Percentiles rank a stretch among this genome's conserved stretches.
phyloP scores from a whole-genome alignment of 495 filamentous ascomycete genomes.

The Tuber brumale region DNA sequence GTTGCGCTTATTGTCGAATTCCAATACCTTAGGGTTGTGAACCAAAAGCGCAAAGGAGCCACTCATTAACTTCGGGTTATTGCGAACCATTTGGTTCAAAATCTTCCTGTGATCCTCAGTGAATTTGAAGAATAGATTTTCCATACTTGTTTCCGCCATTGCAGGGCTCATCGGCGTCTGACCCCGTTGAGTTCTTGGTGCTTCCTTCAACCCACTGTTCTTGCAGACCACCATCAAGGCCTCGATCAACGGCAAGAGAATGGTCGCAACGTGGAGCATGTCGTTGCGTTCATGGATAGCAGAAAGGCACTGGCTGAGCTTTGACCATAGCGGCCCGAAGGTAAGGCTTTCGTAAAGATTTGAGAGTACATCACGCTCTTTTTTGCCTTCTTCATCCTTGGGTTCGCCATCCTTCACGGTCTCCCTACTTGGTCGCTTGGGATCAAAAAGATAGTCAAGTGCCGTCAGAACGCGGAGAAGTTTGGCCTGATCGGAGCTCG shows the following conservation, averaged over 20 bases:
- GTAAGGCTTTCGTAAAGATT: conserved; percentile 83
- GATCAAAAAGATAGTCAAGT: conserved; percentile 90
- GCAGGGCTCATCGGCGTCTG: conserved; percentile 51
- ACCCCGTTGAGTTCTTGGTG: conserved; percentile 49
- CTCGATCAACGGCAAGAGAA: conserved; percentile 87
- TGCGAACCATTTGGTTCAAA: conserved; percentile 92
- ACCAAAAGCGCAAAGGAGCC: conserved; percentile 91
- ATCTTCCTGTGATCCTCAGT: conserved; percentile 98
- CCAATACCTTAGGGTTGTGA: conserved; percentile 96
- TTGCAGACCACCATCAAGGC: conserved; percentile 99
- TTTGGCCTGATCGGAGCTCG: conserved; percentile 92
- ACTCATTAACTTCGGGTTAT: conserved; percentile 96
- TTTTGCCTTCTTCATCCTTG: conserved; percentile 49
- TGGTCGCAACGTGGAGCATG: conserved; percentile 93
- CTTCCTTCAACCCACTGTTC: conserved; percentile 76
- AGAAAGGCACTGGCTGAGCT: conserved; percentile 82
- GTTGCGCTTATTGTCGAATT: conserved; percentile 99
- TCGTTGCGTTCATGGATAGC: conserved; percentile 86
- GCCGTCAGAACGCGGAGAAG: conserved; percentile 88
- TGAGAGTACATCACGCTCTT: conserved; percentile 75
- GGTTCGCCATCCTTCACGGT: conserved; percentile 53
- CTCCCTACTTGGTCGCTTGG: conserved; percentile 51
- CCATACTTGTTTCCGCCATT: conserved; percentile 71
- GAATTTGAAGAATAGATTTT: conserved; percentile 93
- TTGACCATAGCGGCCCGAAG: conserved; percentile 84